Conservation (phyloP, 139 green algal genomes). For the Parachlorella kessleri region DNA sequence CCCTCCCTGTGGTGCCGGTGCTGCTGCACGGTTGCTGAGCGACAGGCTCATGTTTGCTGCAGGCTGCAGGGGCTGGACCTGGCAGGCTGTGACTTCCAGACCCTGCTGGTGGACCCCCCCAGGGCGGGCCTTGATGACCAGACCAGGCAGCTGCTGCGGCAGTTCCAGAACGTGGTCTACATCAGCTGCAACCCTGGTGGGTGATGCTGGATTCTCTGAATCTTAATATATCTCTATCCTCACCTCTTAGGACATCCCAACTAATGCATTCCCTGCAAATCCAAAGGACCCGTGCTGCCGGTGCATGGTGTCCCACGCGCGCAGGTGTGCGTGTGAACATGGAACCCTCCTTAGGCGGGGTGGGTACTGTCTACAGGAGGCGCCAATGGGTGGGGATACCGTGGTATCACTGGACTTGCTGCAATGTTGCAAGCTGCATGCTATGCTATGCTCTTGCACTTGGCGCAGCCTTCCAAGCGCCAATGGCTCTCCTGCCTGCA, state of each 20-base stretch:
- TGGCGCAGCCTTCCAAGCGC: too few relatives aligned
- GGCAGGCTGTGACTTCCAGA: conserved; percentile 55
- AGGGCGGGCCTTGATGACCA: conserved; percentile 55
- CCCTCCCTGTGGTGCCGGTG: too few relatives aligned
- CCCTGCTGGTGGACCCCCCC: conserved; percentile 89
- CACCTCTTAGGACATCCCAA: too few relatives aligned
- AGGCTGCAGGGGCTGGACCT: conserved; percentile 46
- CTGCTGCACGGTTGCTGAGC: background rate
- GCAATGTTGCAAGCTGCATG: background rate
- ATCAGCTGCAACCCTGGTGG: conserved; percentile 91
- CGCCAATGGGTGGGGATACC: too few relatives aligned
- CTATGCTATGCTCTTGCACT: background rate
- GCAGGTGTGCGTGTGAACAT: too few relatives aligned
- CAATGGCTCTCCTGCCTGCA: too few relatives aligned
- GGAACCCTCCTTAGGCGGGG: too few relatives aligned
- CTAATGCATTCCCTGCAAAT: too few relatives aligned
- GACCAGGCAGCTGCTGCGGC: conserved; percentile 57
- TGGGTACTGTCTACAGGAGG: too few relatives aligned
- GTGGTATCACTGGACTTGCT: too few relatives aligned
- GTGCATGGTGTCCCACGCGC: background rate
- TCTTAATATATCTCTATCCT: too few relatives aligned
- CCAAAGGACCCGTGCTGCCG: background rate
- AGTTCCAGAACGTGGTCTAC: conserved; percentile 90
- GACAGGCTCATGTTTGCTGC: background rate
- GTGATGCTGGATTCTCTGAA: too few relatives aligned